Conservation (phyloP, 2,329 filamentous ascomycete species). For the Colletotrichum sp. region DNA sequence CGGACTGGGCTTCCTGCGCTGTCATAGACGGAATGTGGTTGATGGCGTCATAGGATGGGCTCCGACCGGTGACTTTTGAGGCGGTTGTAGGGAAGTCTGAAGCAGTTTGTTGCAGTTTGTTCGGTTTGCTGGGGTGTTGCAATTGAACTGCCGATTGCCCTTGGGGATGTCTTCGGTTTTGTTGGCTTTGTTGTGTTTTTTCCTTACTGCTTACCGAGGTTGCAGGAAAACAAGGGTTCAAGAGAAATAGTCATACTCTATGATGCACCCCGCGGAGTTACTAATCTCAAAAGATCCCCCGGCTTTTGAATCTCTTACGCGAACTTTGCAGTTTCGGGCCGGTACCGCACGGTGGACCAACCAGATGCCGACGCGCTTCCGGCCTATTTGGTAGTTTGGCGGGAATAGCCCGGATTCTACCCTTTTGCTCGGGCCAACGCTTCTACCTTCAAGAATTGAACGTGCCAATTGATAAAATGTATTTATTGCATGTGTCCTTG, state of each 20-base stretch:
- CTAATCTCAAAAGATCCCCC: background rate
- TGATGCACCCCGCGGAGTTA: background rate
- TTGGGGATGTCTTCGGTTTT: background rate
- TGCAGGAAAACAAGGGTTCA: background rate
- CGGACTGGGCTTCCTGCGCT: background rate
- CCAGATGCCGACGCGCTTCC: constrained; percentile 2
- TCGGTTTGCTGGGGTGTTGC: background rate
- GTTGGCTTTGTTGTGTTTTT: background rate
- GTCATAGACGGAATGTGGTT: background rate
- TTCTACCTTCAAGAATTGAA: background rate
- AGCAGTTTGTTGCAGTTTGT: background rate
- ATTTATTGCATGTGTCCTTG: background rate
- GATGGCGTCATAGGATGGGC: background rate
- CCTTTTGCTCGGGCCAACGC: too few relatives aligned
- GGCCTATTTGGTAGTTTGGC: background rate
- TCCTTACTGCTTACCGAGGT: background rate
- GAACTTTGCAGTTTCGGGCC: background rate
- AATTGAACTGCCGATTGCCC: background rate
- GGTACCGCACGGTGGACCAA: constrained; percentile 11
- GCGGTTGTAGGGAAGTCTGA: background rate
- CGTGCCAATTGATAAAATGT: background rate
- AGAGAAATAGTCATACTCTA: background rate
- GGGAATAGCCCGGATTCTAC: constrained; percentile 4
- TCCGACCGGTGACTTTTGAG: background rate
- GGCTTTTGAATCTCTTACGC: background rate